Evolutionary conservation across 805 yeast genomes (phyloP).

Genomic region (Kazachstania bromeliacearum): DNA sequence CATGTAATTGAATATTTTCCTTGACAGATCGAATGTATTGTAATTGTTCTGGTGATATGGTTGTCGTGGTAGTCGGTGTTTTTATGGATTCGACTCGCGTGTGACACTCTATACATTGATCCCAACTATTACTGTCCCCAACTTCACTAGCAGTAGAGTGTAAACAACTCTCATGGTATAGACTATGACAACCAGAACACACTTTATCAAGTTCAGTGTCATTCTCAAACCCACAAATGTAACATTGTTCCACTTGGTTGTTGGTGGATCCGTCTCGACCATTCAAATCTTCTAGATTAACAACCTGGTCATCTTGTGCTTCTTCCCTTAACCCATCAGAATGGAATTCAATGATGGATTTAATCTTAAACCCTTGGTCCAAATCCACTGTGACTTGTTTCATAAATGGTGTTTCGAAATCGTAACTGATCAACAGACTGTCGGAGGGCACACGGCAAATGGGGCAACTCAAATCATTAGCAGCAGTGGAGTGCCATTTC

Average conservation of each 20-base stretch:
- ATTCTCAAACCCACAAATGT: background rate
- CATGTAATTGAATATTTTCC: conserved; percentile 44
- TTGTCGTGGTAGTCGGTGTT: no score
- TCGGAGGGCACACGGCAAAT: conserved; percentile 19
- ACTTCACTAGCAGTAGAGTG: conserved; percentile 16
- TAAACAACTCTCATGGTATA: conserved; percentile 21
- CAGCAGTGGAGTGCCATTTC: conserved; percentile 37
- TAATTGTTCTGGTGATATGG: no score
- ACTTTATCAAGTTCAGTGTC: background rate
- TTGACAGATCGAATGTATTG: no score
- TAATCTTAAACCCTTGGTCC: conserved; percentile 10
- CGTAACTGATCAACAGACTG: conserved; percentile 5
- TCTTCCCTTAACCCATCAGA: conserved; percentile 1
- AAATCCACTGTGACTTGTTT: conserved; percentile 8
- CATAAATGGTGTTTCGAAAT: conserved; percentile 5
- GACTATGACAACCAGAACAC: conserved; percentile 5
- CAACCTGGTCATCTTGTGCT: conserved; percentile 1
- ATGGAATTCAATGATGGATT: conserved; percentile 3
- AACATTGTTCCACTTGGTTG: background rate
- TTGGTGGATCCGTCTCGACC: background rate
- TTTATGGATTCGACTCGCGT: no score
- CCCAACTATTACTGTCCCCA: conserved; percentile 14
- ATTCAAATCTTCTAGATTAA: background rate
- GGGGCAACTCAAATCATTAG: conserved; percentile 23
- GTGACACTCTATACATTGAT: conserved; percentile 16